Conservation (phyloP, 2,329 filamentous ascomycete species). For the Colletotrichum falcatum region DNA sequence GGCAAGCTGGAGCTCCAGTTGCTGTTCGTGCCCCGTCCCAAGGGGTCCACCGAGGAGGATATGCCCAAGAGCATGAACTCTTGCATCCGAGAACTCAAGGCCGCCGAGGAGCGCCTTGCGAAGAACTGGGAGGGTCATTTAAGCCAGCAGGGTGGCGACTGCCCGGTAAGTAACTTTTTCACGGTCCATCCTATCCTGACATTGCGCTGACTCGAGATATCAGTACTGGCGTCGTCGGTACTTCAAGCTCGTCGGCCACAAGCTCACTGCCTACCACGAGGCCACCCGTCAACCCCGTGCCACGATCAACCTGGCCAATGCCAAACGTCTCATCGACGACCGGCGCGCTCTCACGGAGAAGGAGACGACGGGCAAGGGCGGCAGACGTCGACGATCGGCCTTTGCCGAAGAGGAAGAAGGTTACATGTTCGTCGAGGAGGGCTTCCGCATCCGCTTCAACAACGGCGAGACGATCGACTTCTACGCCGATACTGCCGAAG, state of each 20-base stretch:
- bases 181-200: conserved; percentile 36
- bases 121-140: conserved; percentile 88
- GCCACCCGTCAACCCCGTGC: conserved; percentile 94
- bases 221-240: conserved; percentile 98
- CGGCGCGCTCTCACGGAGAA: conserved; percentile 85
- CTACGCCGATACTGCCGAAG: conserved; percentile 87
- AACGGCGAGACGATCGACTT: conserved; percentile 99
- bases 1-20: conserved; percentile 95
- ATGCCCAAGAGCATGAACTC: conserved; percentile 99
- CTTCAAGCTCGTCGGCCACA: conserved; percentile 92
- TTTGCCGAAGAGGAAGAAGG: conserved; percentile 99
- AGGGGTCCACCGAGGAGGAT: conserved; percentile 87
- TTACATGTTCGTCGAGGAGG: conserved; percentile 99
- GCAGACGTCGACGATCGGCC: conserved; percentile 88
- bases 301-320: conserved; percentile 96
- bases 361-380: conserved; percentile 80
- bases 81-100: conserved; percentile 91
- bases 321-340: conserved; percentile 93
- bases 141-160: conserved; percentile 97
- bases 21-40: conserved; percentile 93
- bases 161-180: conserved; percentile 77
- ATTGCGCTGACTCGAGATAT: conserved; percentile 53
- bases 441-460: conserved; percentile 97
- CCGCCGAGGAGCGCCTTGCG: conserved; percentile 83
- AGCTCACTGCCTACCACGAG: conserved; percentile 96